Conservation (phyloP, 2,329 filamentous ascomycete species). For the Arthrobotrys iridis region DNA sequence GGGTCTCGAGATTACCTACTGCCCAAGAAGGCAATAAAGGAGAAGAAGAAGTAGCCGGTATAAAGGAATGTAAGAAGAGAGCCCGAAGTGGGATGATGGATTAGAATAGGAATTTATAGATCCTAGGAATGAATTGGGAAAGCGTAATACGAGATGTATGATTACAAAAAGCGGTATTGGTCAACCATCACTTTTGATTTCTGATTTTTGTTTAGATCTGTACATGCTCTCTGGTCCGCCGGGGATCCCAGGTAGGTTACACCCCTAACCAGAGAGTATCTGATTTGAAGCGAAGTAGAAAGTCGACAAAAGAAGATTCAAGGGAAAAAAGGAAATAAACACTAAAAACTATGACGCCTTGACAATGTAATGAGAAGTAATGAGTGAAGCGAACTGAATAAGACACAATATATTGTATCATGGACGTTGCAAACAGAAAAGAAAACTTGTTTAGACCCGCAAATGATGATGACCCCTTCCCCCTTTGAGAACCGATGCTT, state of each 20-base stretch:
- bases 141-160: no score
- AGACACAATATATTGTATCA: constrained; percentile 42
- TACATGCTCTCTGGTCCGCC: constrained; percentile 38
- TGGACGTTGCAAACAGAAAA: constrained; percentile 30
- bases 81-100: neutral
- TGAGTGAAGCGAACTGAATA: constrained; percentile 47
- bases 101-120: no score
- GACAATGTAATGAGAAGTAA: constrained; percentile 47
- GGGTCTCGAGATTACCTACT: constrained; percentile 62
- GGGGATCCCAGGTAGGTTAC: neutral
- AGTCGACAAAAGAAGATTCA: constrained; percentile 6
- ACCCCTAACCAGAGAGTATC: constrained; percentile 13
- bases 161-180: neutral
- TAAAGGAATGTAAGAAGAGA: neutral
- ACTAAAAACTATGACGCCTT: constrained; percentile 54
- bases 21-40: constrained; percentile 30
- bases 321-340: constrained; percentile 28
- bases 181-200: constrained; percentile 33
- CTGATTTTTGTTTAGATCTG: constrained; percentile 47
- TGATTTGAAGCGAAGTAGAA: neutral
- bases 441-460: constrained; percentile 16
- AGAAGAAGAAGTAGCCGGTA: neutral
- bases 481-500: constrained; percentile 37
- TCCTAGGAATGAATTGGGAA: no score
- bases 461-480: constrained; percentile 44